A percentile compares a stretch with the other conserved stretches of the same genome.
Evolutionary conservation across 78 protist species (phyloP).

Genomic region (Protostelium mycophagum): DNA sequence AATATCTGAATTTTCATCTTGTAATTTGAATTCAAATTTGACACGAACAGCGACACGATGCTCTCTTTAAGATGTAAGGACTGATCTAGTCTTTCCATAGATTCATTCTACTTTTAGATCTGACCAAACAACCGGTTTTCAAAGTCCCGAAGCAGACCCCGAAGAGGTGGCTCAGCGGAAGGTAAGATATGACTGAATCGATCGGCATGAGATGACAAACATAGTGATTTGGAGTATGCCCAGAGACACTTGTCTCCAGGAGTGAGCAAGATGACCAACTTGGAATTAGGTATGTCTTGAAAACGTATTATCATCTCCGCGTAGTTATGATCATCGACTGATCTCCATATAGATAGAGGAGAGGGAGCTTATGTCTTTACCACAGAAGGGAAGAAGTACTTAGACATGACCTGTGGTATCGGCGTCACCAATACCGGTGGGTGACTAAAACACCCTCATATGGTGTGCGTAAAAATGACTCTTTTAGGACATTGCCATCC

Average conservation of each 20-base stretch:
- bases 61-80: too few relatives aligned
- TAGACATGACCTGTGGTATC: slow-evolving; percentile 56
- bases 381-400: slow-evolving; percentile 13
- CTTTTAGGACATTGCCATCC: slow-evolving; percentile 68
- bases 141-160: too few relatives aligned
- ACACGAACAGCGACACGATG: too few relatives aligned
- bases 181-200: too few relatives aligned
- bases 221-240: not conserved
- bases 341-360: slow-evolving; percentile 3
- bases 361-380: slow-evolving; percentile 8
- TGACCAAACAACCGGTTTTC: too few relatives aligned
- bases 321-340: too few relatives aligned
- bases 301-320: not conserved
- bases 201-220: too few relatives aligned
- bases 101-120: too few relatives aligned
- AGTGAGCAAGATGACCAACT: not conserved
- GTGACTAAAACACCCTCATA: not conserved
- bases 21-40: too few relatives aligned
- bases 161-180: too few relatives aligned
- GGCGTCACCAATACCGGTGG: slow-evolving; percentile 26
- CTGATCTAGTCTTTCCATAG: too few relatives aligned
- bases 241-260: not conserved
- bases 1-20: too few relatives aligned
- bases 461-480: not conserved
- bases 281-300: not conserved